Evolutionary conservation across 2,329 filamentous ascomycete species (phyloP), one percentile per base, ranked within the genome.

Genomic region (Aotearoamyces nothofagi): DNA sequence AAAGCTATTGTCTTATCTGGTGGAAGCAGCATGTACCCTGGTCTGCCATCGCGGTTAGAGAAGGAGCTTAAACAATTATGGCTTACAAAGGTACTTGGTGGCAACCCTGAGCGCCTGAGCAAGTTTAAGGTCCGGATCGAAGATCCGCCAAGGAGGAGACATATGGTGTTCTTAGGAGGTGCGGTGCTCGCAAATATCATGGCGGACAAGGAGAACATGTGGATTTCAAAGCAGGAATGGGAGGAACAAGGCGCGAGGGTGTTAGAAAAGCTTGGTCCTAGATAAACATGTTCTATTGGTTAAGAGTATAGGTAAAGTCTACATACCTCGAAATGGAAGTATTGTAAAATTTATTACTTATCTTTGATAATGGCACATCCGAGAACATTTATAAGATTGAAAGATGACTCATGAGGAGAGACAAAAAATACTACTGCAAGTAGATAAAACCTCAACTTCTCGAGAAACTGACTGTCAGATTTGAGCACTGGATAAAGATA

Each of bases 101-200:
- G 87, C 34, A 84, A 98, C 56, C 87, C 90, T 1, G 87, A 96
- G 58, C 72, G 90, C 41, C 57, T 98, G 49, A 82, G 72, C 74
- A 98, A 96, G 74, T 98, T 98, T 69, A 98, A 96, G 71, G 87
- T 98, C 41, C 74, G 90, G 55, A 96, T 98, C 63, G 90, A 98
- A 56, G 90, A 98, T 54, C 90, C 90, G 29, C 90, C 90, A 17
- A 71, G 90, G 58, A 72, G 90, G 60, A 70, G 87, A 56, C 90
- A 98, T 63, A 96, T 98, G 86, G 90, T 98, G n/a, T 96, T 98
- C 67, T 60, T 98, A 32, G 90, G 90, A 33, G 90, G 90, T 44
- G 90, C 90, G 15, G 90, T 98, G 38, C 63, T 98, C 46, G 90
- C 90, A 44, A 96, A 96, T 53, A 92, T 98, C 55, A 96, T 98